Evolutionary conservation across 306 rosid species (phyloP).

Genomic region (Gynostemma pentaphyllum): DNA sequence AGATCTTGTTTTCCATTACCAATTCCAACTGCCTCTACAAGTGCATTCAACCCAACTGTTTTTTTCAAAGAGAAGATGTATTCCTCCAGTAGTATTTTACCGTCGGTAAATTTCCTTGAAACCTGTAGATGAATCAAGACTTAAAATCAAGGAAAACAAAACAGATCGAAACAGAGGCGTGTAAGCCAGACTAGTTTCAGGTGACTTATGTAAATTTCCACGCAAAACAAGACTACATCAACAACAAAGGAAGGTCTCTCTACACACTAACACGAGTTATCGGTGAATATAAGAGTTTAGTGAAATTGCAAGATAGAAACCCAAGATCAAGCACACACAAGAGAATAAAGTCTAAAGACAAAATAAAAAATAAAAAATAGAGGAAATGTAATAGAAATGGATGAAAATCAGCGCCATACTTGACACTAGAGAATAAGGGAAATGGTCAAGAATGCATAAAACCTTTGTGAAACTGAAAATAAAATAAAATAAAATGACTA

Average conservation of each 20-base stretch:
- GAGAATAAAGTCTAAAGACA: neutral
- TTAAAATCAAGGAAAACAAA: neutral
- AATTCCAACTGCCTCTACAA: slow-evolving; percentile 66
- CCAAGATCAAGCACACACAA: neutral
- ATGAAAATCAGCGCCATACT: neutral
- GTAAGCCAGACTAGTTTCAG: neutral
- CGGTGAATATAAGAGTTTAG: neutral
- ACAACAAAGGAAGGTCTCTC: neutral
- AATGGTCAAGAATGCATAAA: neutral
- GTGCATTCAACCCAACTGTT: slow-evolving; percentile 52
- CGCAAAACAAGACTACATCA: neutral
- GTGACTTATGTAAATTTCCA: neutral
- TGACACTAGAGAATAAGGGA: neutral
- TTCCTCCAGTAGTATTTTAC: slow-evolving; percentile 60
- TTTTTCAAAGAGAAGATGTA: slow-evolving; percentile 51
- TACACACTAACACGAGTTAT: neutral
- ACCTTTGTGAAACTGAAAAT: neutral
- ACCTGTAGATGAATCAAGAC: slow-evolving; percentile 39
- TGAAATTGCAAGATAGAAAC: neutral
- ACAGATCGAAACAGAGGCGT: neutral
- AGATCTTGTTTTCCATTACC: slow-evolving; percentile 88
- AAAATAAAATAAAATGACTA: neutral
- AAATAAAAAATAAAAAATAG: too few relatives aligned
- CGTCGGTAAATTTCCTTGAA: slow-evolving; percentile 50
- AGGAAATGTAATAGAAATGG: neutral